phyloP scores from a whole-genome alignment of 108 stramenopile species.

The Epithemia pelagica region DNA sequence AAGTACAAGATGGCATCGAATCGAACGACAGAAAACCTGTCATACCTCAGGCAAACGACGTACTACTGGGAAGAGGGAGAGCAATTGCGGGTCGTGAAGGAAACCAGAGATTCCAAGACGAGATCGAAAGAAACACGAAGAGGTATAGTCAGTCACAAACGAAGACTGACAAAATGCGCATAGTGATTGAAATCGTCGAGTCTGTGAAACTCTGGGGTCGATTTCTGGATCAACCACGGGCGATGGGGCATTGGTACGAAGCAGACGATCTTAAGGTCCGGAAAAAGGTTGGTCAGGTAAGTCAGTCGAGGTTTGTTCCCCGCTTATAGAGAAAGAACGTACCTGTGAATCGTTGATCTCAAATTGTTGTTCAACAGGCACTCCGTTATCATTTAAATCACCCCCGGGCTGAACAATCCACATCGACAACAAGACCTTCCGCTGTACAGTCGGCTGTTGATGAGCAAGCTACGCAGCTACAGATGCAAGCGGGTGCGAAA shows the following conservation, averaged over 20 bases:
- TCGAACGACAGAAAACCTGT: neutral
- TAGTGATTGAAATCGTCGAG: slow-evolving; percentile 7
- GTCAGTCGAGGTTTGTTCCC: too few species aligned
- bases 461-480: too few species aligned
- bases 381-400: neutral
- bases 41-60: neutral
- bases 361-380: too few species aligned
- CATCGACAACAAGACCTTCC: neutral
- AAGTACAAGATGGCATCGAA: neutral
- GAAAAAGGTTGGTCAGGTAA: slow-evolving; percentile 1
- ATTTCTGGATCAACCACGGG: neutral
- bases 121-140: neutral
- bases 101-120: neutral
- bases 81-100: neutral
- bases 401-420: neutral
- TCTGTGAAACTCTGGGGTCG: neutral
- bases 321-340: too few species aligned
- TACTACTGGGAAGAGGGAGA: neutral
- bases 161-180: slow-evolving; percentile 1
- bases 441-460: too few species aligned
- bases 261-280: neutral
- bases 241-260: slow-evolving; percentile 1
- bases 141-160: neutral
- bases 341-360: too few species aligned
- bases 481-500: too few species aligned